A percentile compares a stretch with the other conserved stretches of the same genome.
Conservation (phyloP, 805 yeast species). For the Tetrapisispora namnaoensis region DNA sequence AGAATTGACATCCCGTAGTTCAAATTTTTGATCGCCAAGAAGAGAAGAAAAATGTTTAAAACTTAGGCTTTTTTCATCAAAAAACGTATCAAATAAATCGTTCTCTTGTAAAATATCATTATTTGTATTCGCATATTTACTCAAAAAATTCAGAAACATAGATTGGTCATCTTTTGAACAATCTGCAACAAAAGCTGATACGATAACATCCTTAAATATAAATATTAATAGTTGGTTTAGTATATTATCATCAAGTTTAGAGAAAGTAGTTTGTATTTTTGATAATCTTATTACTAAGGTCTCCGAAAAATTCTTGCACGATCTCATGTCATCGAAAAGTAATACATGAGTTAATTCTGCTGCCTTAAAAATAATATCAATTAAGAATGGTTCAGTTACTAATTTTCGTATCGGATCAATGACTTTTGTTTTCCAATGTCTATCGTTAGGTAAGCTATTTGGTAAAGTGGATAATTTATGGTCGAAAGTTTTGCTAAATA, state of each 20-base stretch:
- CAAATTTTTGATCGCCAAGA: slow-evolving; percentile 15
- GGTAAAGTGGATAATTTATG: neutral
- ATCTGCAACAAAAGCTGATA: neutral
- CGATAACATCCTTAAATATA: neutral
- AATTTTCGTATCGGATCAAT: neutral
- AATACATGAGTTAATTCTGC: neutral
- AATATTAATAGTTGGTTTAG: too few species aligned
- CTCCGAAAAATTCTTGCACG: neutral
- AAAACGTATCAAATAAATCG: neutral
- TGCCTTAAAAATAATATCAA: neutral
- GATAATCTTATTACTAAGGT: too few species aligned
- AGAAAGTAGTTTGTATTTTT: neutral
- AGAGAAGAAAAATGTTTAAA: neutral
- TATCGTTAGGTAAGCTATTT: neutral
- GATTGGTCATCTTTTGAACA: neutral
- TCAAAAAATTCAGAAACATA: neutral
- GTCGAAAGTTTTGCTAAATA: neutral
- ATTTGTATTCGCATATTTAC: too few species aligned
- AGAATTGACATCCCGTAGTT: slow-evolving; percentile 46
- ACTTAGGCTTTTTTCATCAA: neutral
- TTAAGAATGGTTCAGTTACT: neutral
- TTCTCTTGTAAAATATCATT: neutral
- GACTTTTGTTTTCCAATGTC: neutral
- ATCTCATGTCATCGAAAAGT: neutral
- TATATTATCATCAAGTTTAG: neutral